Conservation (phyloP, 192 early-diverging fungal species). For the Coemansia umbellata region DNA sequence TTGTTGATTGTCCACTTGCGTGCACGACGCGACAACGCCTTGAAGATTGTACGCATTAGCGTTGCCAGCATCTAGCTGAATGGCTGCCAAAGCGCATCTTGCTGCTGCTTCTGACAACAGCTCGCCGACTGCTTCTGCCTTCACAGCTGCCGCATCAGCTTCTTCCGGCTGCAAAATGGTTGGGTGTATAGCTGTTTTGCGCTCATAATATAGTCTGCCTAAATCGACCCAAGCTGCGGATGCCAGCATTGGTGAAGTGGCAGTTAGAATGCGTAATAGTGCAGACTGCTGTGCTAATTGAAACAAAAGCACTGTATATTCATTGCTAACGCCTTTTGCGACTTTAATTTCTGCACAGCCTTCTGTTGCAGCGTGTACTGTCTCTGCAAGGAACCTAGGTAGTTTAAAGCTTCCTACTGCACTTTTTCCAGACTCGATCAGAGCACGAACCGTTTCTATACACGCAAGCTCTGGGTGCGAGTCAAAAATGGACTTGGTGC, state of each 20-base stretch:
- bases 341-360: background rate
- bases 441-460: background rate
- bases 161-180: background rate
- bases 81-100: constrained; percentile 49
- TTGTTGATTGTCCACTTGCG: background rate
- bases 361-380: background rate
- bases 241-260: constrained; percentile 14
- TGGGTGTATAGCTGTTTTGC: background rate
- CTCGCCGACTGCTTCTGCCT: background rate
- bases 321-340: background rate
- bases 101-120: constrained; percentile 24
- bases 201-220: constrained; percentile 22
- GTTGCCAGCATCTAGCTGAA: constrained; percentile 59
- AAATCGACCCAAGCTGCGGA: constrained; percentile 39
- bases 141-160: background rate
- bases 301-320: constrained; percentile 6
- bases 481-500: constrained; percentile 5
- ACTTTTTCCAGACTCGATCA: background rate
- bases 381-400: constrained; percentile 19
- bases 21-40: constrained; percentile 57
- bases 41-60: constrained; percentile 67
- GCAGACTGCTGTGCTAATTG: constrained; percentile 21
- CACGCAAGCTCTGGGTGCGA: constrained; percentile 1
- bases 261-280: constrained; percentile 16
- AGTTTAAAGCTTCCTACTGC: background rate